Evolutionary conservation across 2,329 filamentous ascomycete genomes (phyloP), one percentile per base, ranked within the genome.

Genomic region (Ilyonectria destructans): DNA sequence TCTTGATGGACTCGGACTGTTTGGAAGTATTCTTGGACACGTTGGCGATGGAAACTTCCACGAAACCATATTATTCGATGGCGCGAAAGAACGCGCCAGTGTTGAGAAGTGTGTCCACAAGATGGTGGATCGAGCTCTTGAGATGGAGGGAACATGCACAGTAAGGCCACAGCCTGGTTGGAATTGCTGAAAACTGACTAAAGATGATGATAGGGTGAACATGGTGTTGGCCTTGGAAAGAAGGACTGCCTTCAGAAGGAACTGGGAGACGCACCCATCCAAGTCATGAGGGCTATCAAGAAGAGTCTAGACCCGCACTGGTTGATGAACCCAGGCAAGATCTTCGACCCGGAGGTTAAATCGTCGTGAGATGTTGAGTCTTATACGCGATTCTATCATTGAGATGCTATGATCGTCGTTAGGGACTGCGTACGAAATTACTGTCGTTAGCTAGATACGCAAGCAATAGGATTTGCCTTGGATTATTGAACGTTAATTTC

Each of bases 21-120:
- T 89, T 43, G 88, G 86, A 6, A 84, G 84, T 19, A 91, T 92
- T 33, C 85, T 92, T 2, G 90, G 90, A 0, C 90, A 92, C 75
- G 90, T 91, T 5, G 90, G 90, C 0, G 90, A 92, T 74, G 90
- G 90, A 15, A 92, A 92, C 73, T 92, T 92, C 75, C 90, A 92
- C 74, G 74, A 77, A 21, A 69, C 76, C 10, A 75, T 80, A 66
- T 19, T 74, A 1, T 82, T 81, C 15, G 85, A 91, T 19, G 71
- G 82, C 83, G 68, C 79, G 80, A 68, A 84, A 83, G 40, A 59
- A 4, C 61, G 85, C 83, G 5, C 59, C 6, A 68, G 65, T 2
- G 78, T 80, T 6, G 85, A 88, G 43, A 81, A 82, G 23, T 80
- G 90, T 8, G 89, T 92, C 2, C 45, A 51, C 29, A 40, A 48